Base-by-base conservation (phyloP, 1,284 basidiomycete genomes). In the Cryptococcus maquisensis region DNA sequence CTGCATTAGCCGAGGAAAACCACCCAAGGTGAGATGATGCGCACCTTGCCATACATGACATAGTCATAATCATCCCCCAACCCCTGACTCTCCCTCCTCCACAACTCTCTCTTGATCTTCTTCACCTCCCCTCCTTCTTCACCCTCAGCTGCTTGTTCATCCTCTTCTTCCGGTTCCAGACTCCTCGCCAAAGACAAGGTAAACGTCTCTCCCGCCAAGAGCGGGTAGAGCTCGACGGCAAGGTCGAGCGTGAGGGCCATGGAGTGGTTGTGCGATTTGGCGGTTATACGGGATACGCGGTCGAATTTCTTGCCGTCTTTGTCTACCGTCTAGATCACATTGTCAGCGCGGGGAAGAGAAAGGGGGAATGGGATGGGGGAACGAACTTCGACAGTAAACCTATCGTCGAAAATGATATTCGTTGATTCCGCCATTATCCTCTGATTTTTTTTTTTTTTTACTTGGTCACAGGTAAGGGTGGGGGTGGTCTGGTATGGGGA, bases 11-110 rank as follows among this genome's bases (percentile, higher is more conserved):
- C 21, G 5, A 26, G 39, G 4, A 28, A 32, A 32, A 6, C 36
- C 23, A 28, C 18, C 16, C 9, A 45, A n/a, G n/a, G n/a, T n/a
- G n/a, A n/a, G n/a, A n/a, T n/a, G n/a, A n/a, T n/a, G 52, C 84
- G 64, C 64, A 93, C 90, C 84, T 96, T 98, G 43, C 95, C 95
- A 73, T 91, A 93, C 94, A 98, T 97, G 62, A 98, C 95, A 79
- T 98, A 98, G 72, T 98, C 95, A 68, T 92, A 98, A 65, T 98
- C 94, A 58, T 93, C 90, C 60, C 97, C 94, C 32, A 98, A 75
- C 0, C 94, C 94, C 69, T 86, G 81, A 63, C 84, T 81, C 4
- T 90, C 87, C 49, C 72, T 67, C 49, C 75, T 89, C 90, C 51
- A 89, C 84, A 77, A 91, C 87, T 71, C 91, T 73, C 93, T 79